Percentiles rank a stretch among this genome's conserved stretches.
Evolutionary conservation across 257 asterid genomes (phyloP).

Genomic region (Paraleonurus japonicus): DNA sequence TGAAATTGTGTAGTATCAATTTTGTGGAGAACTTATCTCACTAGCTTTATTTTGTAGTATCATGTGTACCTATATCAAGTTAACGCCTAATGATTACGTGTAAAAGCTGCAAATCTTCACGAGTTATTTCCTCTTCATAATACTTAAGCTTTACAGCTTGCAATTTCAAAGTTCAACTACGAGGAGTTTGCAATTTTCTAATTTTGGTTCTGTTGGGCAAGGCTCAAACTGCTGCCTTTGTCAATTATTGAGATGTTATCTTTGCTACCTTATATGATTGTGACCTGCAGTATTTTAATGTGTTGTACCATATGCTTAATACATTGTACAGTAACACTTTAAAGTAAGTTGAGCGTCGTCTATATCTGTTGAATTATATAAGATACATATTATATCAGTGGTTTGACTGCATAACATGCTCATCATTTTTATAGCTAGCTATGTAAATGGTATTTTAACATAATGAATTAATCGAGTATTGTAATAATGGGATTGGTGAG

Average conservation of each 20-base stretch:
- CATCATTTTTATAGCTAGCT: no score
- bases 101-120: constrained; percentile 78
- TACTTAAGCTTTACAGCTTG: constrained; percentile 70
- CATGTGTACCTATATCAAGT: constrained; percentile 81
- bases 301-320: no score
- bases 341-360: no score
- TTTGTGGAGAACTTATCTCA: constrained; percentile 8
- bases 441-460: no score
- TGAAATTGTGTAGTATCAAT: no score
- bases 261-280: no score
- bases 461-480: no score
- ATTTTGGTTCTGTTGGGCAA: constrained; percentile 43
- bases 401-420: no score
- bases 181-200: constrained; percentile 45
- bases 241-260: constrained; percentile 51
- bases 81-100: constrained; percentile 90
- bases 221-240: constrained; percentile 54
- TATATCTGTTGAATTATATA: not conserved
- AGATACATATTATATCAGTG: no score
- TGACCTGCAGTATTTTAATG: no score
- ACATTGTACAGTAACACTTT: no score
- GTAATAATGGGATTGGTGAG: no score
- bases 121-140: constrained; percentile 67
- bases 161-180: constrained; percentile 68
- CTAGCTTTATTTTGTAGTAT: constrained; percentile 44